phyloP scores from a whole-genome alignment of 352 stramenopile species.

The Phytophthora idaei region DNA sequence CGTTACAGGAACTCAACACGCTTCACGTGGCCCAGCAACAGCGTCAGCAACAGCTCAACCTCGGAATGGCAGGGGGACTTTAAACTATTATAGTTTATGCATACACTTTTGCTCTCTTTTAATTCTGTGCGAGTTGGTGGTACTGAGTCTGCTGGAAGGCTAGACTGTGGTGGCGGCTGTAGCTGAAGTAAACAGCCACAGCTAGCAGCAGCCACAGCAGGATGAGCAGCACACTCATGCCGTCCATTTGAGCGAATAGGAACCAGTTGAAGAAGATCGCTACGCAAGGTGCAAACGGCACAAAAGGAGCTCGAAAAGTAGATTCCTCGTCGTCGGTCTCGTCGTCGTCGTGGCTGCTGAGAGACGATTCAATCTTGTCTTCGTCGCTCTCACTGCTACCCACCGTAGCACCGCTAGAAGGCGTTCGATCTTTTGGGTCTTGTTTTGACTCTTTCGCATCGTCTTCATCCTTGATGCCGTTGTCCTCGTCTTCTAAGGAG shows the following conservation, averaged over 20 bases:
- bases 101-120: constrained; percentile 13
- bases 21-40: constrained; percentile 64
- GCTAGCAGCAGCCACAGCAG: constrained; percentile 72
- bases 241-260: constrained; percentile 83
- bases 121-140: constrained; percentile 50
- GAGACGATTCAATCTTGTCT: constrained; percentile 18
- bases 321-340: constrained; percentile 38
- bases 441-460: constrained; percentile 8
- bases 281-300: constrained; percentile 78
- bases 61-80: constrained; percentile 25
- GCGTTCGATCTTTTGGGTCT: not conserved
- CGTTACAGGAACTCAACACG: constrained; percentile 78
- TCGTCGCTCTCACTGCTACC: constrained; percentile 26
- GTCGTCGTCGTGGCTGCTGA: constrained; percentile 29
- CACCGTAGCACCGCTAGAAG: constrained; percentile 12
- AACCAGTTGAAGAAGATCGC: constrained; percentile 92
- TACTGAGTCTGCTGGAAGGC: constrained; percentile 73
- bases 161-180: constrained; percentile 76
- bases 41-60: constrained; percentile 34
- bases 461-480: constrained; percentile 7
- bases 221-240: constrained; percentile 66
- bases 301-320: constrained; percentile 70
- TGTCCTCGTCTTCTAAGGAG: constrained; percentile 27
- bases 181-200: constrained; percentile 67
- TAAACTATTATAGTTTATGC: constrained; percentile 22